Base-by-base conservation (phyloP, 2,329 filamentous ascomycete genomes). In the Fulvia fulva region DNA sequence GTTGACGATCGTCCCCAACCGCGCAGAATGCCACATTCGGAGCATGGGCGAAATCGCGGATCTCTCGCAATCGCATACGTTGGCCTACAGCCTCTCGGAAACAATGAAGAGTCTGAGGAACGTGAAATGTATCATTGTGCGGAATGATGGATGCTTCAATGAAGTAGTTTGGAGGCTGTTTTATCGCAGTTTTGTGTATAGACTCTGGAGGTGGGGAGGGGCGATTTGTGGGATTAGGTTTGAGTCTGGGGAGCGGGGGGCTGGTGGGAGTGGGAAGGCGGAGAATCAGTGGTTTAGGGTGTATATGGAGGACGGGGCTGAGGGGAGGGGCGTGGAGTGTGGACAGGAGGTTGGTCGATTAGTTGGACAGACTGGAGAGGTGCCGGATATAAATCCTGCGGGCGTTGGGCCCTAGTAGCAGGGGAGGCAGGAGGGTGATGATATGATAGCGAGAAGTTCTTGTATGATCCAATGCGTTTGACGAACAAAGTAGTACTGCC, bases 11-110 rank as follows among this genome's bases (percentile, higher is more conserved):
- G 56, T 72, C 1, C 72, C 72, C 1, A 63, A 56, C 14, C 62
- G 69, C 25, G 70, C 72, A 8, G 67, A 73, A 32, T 64, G 65
- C n/a, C 59, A 59, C 22, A 59, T 58, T 26, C 59, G 52, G 3
- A 61, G 64, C 2, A 73, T 72, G 55, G 70, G 68, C 19, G 70
- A 73, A 45, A 68, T 74, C 34, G 72, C 72, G 44, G 71, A 73
- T 55, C 62, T 73, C 41, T 67, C 64, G 44, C 71, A 74, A 45
- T 62, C 63, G 21, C 72, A 74, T 53, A 73, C 71, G 12, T 61
- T 74, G 47, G 71, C 71, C 7, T 73, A 73, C 59, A 69, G 73
- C 47, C 64, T 74, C 47, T 66, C 67, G 43, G 72, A 74, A 65
- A 73, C 70, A 23, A 54, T 73, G 25, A 70, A 70, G 61, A 62